A percentile compares a stretch with the other conserved stretches of the same genome.
phyloP scores from a whole-genome alignment of 2,329 filamentous ascomycete species.

The Talaromyces sp. region DNA sequence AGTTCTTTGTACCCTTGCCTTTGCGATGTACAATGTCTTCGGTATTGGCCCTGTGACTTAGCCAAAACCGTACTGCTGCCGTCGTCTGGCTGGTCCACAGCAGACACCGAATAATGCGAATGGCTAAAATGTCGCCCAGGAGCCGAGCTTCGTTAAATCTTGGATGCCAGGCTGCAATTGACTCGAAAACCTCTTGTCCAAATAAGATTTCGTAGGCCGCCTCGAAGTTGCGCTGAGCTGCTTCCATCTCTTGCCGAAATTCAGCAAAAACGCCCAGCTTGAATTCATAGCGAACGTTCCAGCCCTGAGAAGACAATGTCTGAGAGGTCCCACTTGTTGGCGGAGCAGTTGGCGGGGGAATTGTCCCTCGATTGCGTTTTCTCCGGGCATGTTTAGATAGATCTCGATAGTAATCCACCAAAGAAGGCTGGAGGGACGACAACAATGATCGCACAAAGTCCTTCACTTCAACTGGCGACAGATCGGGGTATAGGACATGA shows the following conservation, averaged over 20 bases:
- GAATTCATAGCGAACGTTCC: conserved; percentile 92
- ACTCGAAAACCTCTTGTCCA: conserved; percentile 76
- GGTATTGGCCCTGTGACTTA: conserved; percentile 67
- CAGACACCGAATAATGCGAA: conserved; percentile 76
- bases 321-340: conserved; percentile 80
- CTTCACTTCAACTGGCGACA: conserved; percentile 64
- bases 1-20: conserved; percentile 79
- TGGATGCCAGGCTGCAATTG: conserved; percentile 81
- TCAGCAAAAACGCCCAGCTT: conserved; percentile 88
- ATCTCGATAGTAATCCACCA: conserved; percentile 88
- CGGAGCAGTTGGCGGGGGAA: conserved; percentile 74
- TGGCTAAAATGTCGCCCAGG: conserved; percentile 71
- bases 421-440: conserved; percentile 63
- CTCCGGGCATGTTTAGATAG: conserved; percentile 85
- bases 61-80: conserved; percentile 73
- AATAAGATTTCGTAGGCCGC: conserved; percentile 80
- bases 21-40: conserved; percentile 72
- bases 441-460: conserved; percentile 70
- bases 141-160: conserved; percentile 92
- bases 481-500: conserved; percentile 73
- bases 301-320: conserved; percentile 75
- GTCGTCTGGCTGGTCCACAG: conserved; percentile 76
- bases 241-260: conserved; percentile 88
- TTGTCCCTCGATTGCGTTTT: conserved; percentile 73
- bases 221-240: conserved; percentile 77